Evolutionary conservation across 371 early-diverging fungal species (phyloP), one percentile per base, ranked within the genome.

Genomic region (Mucor racemosus): DNA sequence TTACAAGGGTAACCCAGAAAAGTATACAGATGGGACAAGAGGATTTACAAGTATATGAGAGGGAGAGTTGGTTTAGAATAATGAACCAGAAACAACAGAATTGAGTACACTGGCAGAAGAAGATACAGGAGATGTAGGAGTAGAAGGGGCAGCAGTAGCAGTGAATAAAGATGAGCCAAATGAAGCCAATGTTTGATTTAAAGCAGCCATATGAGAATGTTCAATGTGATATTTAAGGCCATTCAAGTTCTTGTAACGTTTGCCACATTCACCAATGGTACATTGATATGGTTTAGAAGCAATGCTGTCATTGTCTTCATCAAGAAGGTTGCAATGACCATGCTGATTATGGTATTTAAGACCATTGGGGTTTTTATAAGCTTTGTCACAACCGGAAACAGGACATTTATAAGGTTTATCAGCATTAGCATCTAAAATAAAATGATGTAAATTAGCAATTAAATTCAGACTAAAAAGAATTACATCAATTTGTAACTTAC

Each of bases 341-440:
- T 94, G 94, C 69, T 89, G 86, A 62, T 92, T 90, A 75, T 97
- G 97, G 81, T 97, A 97, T 76, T 97, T 97, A 55, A 99, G 86
- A n/a, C 99, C 99, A 68, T 97, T 98, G 56, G 95, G 89, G 81
- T 99, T 99, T 84, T 99, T 99, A 86, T 99, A 99, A 38, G 92
- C 87, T 76, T 96, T 97, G 62, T 92, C 92, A 75, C 99, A 98
- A 21, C 91, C 93, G 19, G 74, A 70, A 4, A 96, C 86, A 10
- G 88, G 80, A 76, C 98, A 97, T 33, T 90, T 87, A 81, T 91
- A 90, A 39, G 92, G 92, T 77, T 90, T 91, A 69, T 89, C 90
- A 21, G 77, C 83, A 36, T 53, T 53, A 14, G 53, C 53, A 14
- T 53, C 53, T 53, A 53, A 21, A 46, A 46, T 46, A 46, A 26